A percentile compares a stretch with the other conserved stretches of the same genome.
phyloP scores from a whole-genome alignment of 495 filamentous ascomycete genomes.

The Daldinia grandis region DNA sequence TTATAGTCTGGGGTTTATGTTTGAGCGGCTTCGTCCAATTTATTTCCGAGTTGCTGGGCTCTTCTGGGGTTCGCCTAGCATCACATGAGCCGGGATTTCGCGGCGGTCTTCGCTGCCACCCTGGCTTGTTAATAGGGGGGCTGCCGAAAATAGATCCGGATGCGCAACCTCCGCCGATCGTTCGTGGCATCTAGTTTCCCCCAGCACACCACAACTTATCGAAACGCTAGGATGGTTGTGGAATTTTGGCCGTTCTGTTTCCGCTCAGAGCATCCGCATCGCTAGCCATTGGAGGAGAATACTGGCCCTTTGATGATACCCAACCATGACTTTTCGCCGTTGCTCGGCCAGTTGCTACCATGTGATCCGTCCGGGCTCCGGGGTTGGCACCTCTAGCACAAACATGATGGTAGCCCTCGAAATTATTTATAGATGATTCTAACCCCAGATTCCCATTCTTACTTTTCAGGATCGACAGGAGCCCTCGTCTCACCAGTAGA shows the following conservation, averaged over 20 bases:
- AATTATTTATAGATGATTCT: slow-evolving; percentile 19
- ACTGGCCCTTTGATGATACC: not conserved
- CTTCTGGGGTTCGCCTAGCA: not conserved
- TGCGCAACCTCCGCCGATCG: slow-evolving; percentile 36
- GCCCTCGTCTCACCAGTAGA: not conserved
- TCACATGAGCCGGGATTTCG: slow-evolving; percentile 4
- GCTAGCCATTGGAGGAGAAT: slow-evolving; percentile 21
- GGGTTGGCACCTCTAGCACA: not conserved
- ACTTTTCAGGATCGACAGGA: slow-evolving; percentile 1
- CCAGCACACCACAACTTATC: slow-evolving; percentile 26
- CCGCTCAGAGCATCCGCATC: slow-evolving; percentile 10
- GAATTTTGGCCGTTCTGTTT: slow-evolving; percentile 19
- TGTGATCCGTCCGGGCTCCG: slow-evolving; percentile 12
- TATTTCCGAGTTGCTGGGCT: slow-evolving; percentile 29
- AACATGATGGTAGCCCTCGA: not conserved
- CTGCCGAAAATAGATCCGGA: slow-evolving; percentile 41
- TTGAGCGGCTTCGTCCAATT: slow-evolving; percentile 16
- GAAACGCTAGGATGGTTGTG: slow-evolving; percentile 32
- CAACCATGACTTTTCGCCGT: not conserved
- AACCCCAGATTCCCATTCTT: not conserved
- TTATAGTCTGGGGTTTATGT: not conserved
- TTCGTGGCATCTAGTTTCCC: slow-evolving; percentile 21
- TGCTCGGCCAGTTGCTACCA: not conserved
- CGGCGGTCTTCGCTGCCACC: not conserved
- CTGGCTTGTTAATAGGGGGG: not conserved